A percentile compares a stretch with the other conserved stretches of the same genome.
phyloP scores from a whole-genome alignment of 1,284 basidiomycete species.

The Grifola frondosa region DNA sequence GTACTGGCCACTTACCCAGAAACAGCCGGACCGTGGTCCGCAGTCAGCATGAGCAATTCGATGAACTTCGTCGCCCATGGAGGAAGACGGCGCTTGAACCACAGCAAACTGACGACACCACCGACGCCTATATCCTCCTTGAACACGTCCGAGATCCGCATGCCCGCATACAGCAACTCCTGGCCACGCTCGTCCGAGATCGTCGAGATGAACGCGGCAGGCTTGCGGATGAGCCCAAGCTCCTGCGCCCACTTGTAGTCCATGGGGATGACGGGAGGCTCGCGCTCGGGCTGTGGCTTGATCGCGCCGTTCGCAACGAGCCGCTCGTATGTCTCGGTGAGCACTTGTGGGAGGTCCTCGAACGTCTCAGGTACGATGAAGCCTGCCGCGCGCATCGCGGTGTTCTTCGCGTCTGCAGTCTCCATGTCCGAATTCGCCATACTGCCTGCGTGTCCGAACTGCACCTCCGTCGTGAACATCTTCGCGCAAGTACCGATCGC shows the following conservation, averaged over 20 bases:
- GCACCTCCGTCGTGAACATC: slow-evolving; percentile 99
- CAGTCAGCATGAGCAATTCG: slow-evolving; percentile 99
- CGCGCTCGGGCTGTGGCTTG: slow-evolving; percentile 75
- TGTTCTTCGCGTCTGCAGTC: slow-evolving; percentile 98
- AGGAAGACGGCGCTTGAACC: slow-evolving; percentile 95
- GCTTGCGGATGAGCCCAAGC: slow-evolving; percentile 97
- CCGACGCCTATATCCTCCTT: slow-evolving; percentile 97
- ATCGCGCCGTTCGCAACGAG: slow-evolving; percentile 78
- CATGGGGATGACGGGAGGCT: slow-evolving; percentile 97
- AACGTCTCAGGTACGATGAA: slow-evolving; percentile 98
- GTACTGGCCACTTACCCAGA: slow-evolving; percentile 49
- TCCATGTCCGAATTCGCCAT: slow-evolving; percentile 98
- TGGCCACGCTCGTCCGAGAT: slow-evolving; percentile 99
- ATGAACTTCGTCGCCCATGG: slow-evolving; percentile 93
- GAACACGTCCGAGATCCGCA: slow-evolving; percentile 99
- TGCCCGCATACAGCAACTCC: slow-evolving; percentile 97
- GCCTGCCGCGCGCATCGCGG: slow-evolving; percentile 91
- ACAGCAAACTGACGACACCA: slow-evolving; percentile 93
- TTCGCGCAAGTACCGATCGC: slow-evolving; percentile 99
- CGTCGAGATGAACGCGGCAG: slow-evolving; percentile 98
- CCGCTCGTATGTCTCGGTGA: slow-evolving; percentile 83
- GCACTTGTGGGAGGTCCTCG: slow-evolving; percentile 87
- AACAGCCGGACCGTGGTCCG: slow-evolving; percentile 98
- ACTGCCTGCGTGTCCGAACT: slow-evolving; percentile 97
- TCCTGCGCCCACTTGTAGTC: slow-evolving; percentile 99